Evolutionary conservation across 257 asterid species (phyloP).

Genomic region (Paulownia fortunei): DNA sequence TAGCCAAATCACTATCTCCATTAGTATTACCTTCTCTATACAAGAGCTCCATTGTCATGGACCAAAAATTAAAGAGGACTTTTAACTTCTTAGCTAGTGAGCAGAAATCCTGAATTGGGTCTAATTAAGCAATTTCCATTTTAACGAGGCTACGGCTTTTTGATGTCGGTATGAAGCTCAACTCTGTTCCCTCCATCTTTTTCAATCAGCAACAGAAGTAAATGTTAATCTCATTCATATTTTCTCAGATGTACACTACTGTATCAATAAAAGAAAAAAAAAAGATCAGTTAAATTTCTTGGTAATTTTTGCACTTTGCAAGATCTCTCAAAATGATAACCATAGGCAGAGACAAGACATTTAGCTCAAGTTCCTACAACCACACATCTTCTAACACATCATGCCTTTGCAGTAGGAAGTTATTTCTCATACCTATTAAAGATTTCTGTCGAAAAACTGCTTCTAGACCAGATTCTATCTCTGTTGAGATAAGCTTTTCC

Average conservation of each 20-base stretch:
- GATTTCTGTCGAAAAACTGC: conserved; percentile 62
- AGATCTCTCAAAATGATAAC: background rate
- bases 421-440: conserved; percentile 52
- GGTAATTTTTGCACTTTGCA: background rate
- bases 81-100: background rate
- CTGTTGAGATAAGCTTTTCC: conserved; percentile 54
- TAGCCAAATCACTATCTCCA: too few species aligned
- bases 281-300: background rate
- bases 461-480: conserved; percentile 67
- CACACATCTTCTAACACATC: background rate
- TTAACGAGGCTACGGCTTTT: too few species aligned
- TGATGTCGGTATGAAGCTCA: too few species aligned
- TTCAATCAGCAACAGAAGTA: too few species aligned
- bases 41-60: background rate
- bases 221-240: background rate
- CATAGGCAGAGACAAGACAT: too few species aligned
- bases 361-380: background rate
- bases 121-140: too few species aligned
- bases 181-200: too few species aligned
- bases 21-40: background rate
- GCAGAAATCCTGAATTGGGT: background rate
- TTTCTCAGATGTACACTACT: background rate
- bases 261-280: background rate
- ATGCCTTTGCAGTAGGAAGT: background rate
- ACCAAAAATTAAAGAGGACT: too few species aligned